phyloP scores from a whole-genome alignment of 306 rosid species.

The Luffa aegyptiaca region DNA sequence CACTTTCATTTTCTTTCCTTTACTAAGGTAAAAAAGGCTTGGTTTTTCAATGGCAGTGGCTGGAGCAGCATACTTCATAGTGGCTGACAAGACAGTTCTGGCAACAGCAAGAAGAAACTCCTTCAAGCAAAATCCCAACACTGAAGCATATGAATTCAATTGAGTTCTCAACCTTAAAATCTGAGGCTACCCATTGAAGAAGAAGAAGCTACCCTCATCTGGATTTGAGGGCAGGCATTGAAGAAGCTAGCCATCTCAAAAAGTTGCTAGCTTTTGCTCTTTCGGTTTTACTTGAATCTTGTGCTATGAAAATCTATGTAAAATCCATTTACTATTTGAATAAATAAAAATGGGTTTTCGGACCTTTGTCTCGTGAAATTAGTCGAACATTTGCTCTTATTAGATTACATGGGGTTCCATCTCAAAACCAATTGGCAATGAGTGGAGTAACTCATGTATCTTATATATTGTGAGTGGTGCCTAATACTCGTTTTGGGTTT shows the following conservation, averaged over 20 bases:
- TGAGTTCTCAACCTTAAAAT: background rate
- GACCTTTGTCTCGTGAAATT: background rate
- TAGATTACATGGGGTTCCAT: no score
- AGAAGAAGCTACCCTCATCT: background rate
- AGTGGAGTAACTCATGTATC: no score
- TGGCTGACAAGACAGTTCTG: conserved; percentile 94
- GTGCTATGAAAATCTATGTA: background rate
- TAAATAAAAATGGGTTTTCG: background rate
- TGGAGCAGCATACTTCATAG: conserved; percentile 96
- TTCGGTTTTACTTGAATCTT: background rate
- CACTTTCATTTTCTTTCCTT: background rate
- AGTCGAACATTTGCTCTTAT: background rate
- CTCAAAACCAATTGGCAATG: no score
- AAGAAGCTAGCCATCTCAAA: background rate
- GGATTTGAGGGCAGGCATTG: background rate
- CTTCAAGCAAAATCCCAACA: conserved; percentile 37
- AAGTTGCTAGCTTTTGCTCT: background rate
- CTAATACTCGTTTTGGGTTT: no score
- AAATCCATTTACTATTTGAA: background rate
- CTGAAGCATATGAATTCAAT: conserved; percentile 21
- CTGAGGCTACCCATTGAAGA: background rate
- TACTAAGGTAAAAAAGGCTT: background rate
- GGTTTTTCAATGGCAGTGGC: conserved; percentile 46
- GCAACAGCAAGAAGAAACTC: conserved; percentile 94
- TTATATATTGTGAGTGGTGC: no score